Base-by-base conservation (phyloP, 768 basidiomycete genomes). In the Hygrocybe coccinea region DNA sequence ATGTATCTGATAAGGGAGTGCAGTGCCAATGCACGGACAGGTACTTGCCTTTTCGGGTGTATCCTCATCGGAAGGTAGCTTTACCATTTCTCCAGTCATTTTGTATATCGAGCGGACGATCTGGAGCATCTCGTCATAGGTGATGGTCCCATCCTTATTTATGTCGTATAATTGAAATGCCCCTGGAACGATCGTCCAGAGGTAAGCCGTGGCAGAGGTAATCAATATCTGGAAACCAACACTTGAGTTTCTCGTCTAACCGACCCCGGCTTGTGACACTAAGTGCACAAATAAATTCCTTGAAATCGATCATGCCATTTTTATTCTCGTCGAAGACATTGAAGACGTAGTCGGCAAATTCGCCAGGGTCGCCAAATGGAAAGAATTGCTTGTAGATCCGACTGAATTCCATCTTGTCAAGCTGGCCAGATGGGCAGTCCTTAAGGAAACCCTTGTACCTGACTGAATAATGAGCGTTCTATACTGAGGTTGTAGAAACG, bases 381-480 rank as follows among this genome's bases (percentile, higher is more conserved):
- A 99, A 99, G 87, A 99, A 99, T 71, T 98, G 97, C 69, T 94
- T 93, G 82, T 98, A 99, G 79, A 99, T 99, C 71, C 88, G 86
- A 65, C 88, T 81, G 75, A 99, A 99, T 70, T 95, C 95, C 54
- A 83, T 77, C 79, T 92, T 97, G 81, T 97, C 90, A 65, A 99
- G 84, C 61, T 94, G 90, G 39, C 97, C 97, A 3, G 92, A 89
- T 1, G 97, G 97, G 69, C 97, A 99, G 73, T 99, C 97, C 73
- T 94, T 97, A 67, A 95, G 84, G 77, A 98, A 99, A 45, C 97
- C 97, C 74, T 98, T 98, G 82, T 98, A 95, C 95, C 91, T 95
- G 71, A 52, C 35, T 50, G 49, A 53, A 47, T 29, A 38, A 52
- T 51, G 57, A 59, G 55, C 55, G 19, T n/a, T n/a, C n/a, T n/a